Conservation (phyloP, 2,329 filamentous ascomycete genomes). For the Coniochaeta prunicola region DNA sequence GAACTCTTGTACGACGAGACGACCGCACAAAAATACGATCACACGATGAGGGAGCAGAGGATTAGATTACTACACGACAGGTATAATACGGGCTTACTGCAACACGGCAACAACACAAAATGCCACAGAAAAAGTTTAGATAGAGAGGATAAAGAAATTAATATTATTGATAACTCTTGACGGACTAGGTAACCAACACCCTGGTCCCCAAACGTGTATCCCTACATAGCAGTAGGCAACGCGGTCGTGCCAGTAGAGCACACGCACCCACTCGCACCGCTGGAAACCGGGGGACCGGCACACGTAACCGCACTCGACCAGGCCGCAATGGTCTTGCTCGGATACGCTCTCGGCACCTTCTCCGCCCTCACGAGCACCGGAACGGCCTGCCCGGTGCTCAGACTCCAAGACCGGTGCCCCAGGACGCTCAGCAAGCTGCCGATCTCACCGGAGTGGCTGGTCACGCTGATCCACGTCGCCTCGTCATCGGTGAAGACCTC, state of each 20-base stretch:
- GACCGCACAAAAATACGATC: no score
- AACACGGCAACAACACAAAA: no score
- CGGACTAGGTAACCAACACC: no score
- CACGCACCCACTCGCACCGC: constrained; percentile 1
- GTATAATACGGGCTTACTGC: no score
- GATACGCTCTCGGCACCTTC: constrained; percentile 21
- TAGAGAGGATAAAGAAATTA: no score
- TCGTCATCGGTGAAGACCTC: constrained; percentile 47
- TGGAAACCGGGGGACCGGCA: constrained; percentile 1
- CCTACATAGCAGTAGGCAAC: neutral
- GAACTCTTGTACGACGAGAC: no score
- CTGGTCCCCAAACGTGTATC: neutral
- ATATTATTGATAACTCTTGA: no score
- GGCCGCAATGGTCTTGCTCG: constrained; percentile 17
- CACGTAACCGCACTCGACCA: neutral
- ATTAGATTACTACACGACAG: no score
- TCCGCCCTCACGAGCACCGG: constrained; percentile 59
- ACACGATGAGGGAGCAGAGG: no score
- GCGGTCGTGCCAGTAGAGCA: neutral
- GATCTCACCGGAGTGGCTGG: constrained; percentile 54
- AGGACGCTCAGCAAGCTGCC: constrained; percentile 19
- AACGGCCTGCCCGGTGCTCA: constrained; percentile 62
- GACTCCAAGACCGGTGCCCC: constrained; percentile 51
- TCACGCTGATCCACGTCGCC: constrained; percentile 50
- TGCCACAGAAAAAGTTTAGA: no score